Percentiles rank a stretch among this genome's conserved stretches.
Evolutionary conservation across 129 eudicot genomes (phyloP).

Genomic region (Deinandra increscens): DNA sequence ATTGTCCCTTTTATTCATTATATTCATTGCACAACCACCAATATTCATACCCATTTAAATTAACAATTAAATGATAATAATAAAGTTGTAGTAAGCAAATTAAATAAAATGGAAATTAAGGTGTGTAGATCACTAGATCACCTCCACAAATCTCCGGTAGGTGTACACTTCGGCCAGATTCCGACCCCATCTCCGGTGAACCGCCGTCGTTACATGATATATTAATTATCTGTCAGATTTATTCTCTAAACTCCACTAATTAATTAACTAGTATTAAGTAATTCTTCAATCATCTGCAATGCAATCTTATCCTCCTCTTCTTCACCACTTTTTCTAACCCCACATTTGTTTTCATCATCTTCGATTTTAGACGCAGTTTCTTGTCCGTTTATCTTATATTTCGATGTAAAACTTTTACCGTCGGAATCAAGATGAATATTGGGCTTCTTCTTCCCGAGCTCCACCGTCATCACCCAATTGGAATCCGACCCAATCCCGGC

Average conservation of each 20-base stretch:
- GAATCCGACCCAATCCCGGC: slow-evolving; percentile 74
- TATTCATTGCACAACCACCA: slow-evolving; percentile 5
- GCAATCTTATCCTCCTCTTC: slow-evolving; percentile 87
- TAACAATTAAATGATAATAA: not conserved
- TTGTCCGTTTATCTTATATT: too few relatives aligned
- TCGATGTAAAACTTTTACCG: too few relatives aligned
- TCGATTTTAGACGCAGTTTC: too few relatives aligned
- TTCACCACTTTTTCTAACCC: slow-evolving; percentile 20
- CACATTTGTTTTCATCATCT: slow-evolving; percentile 21
- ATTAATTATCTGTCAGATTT: slow-evolving; percentile 11
- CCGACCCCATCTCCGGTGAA: not conserved
- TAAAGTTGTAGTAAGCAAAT: not conserved
- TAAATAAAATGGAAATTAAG: not conserved
- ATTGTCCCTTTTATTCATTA: too few relatives aligned
- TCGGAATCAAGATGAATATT: too few relatives aligned
- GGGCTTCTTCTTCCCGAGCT: slow-evolving; percentile 65
- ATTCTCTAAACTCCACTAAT: slow-evolving; percentile 27
- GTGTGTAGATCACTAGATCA: not conserved
- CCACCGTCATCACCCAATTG: slow-evolving; percentile 93
- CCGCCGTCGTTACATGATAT: too few relatives aligned
- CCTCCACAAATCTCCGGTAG: slow-evolving; percentile 12
- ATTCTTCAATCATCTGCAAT: slow-evolving; percentile 94
- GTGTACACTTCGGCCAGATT: not conserved
- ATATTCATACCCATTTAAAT: not conserved
- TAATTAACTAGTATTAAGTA: slow-evolving; percentile 64